Base-by-base conservation (phyloP, 2,329 filamentous ascomycete species). In the Cercospora citrullina region DNA sequence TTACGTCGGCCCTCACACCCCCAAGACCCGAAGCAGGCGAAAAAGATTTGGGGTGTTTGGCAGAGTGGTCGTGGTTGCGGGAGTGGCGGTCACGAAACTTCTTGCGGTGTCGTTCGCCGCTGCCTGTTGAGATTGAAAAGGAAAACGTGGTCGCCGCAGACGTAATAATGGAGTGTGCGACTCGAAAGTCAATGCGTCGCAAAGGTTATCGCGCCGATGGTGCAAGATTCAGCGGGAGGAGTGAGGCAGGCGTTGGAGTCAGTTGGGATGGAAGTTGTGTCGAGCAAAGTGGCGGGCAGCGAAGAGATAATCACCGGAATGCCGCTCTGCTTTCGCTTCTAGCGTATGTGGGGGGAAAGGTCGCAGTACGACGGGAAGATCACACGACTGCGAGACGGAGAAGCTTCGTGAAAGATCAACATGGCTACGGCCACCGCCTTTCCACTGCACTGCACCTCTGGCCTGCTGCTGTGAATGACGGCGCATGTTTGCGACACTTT, bases 1-100 rank as follows among this genome's bases (percentile, higher is more conserved):
- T 72, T 72, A 72, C 71, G 70, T 64, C 66, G 69, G 65, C 67
- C 64, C 61, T 60, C 30, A 42, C 64, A 67, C 68, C 23, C 58
- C 18, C 39, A 16, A 33, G 26, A 45, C 42, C 42, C 53, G 42
- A 36, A 53, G 21, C 31, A 26, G 28, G 8, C 28, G 30, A 4
- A 18, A 18, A 58, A 30, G 55, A 59, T 21, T 28, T 26, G 28
- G 18, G 31, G 18, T 14, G 55, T 28, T 57, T 57, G 53, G 53
- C 55, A 33, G 55, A 53, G 16, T 31, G 7, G 28, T 30, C 16
- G 14, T 64, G 9, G 61, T 57, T 23, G 28, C 55, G 28, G 55
- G 55, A 33, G 55, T 36, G 30, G 55, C 55, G 55, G 55, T 57
- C 28, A 18, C 53, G 53, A 31, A 30, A n/a, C 45, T 23, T 53